A percentile compares a stretch with the other conserved stretches of the same genome.
These are phyloP conservation scores for Cicer pinnatifidum DNA, from an alignment of 306 rosid species.

Conservation along the genomic window DNA sequence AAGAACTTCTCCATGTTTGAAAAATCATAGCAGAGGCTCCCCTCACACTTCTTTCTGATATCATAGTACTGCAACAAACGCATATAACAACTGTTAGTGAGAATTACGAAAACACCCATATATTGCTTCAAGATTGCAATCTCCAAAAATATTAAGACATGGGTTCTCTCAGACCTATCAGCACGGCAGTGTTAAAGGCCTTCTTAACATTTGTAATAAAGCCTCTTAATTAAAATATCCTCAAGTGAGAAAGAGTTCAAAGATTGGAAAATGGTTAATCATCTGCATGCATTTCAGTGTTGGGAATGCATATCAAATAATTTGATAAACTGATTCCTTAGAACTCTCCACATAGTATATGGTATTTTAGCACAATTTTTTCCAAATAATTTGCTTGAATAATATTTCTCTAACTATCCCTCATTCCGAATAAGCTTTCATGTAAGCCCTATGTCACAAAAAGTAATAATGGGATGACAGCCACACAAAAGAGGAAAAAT, in stretches of 20 bases:
- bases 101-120: conserved; percentile 20
- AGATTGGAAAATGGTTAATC: conserved; percentile 33
- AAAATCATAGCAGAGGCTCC: conserved; percentile 90
- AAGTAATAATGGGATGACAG: conserved; percentile 19
- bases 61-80: conserved; percentile 76
- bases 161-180: background rate
- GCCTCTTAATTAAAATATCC: conserved; percentile 15
- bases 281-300: background rate
- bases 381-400: background rate
- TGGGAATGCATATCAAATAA: conserved; percentile 14
- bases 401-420: background rate
- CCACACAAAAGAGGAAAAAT: conserved; percentile 29
- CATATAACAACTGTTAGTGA: conserved; percentile 28
- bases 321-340: conserved; percentile 1
- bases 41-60: conserved; percentile 80
- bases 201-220: background rate
- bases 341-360: conserved; percentile 25
- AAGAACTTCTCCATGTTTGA: conserved; percentile 89
- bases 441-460: conserved; percentile 2
- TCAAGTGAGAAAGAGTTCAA: conserved; percentile 3
- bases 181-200: background rate
- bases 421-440: background rate
- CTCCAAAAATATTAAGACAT: conserved; percentile 15
- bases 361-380: background rate
- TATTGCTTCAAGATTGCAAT: conserved; percentile 34